These are phyloP conservation scores for Coemansia sp. DNA, from an alignment of 192 early-diverging fungal genomes.

Conservation along the genomic window DNA sequence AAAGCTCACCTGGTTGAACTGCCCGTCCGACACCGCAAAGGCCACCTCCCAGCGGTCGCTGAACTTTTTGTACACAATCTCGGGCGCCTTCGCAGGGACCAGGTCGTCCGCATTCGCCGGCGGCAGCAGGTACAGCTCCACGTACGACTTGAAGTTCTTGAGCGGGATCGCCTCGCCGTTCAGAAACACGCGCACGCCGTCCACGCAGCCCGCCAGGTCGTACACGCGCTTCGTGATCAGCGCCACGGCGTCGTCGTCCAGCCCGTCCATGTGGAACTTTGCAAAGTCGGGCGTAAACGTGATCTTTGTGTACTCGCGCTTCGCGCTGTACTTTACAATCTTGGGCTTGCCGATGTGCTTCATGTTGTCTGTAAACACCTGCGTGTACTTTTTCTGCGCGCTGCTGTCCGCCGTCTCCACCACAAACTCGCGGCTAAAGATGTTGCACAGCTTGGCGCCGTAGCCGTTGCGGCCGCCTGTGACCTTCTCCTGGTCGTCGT, in stretches of 20 bases:
- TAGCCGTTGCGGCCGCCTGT: constrained; percentile 96
- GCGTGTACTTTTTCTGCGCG: constrained; percentile 72
- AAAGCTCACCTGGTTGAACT: constrained; percentile 95
- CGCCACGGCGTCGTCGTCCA: constrained; percentile 85
- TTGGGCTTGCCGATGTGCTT: constrained; percentile 67
- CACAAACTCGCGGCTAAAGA: constrained; percentile 91
- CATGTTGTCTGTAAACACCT: constrained; percentile 93
- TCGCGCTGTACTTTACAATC: constrained; percentile 63
- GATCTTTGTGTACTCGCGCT: constrained; percentile 86
- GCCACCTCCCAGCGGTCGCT: constrained; percentile 92
- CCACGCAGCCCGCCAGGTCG: constrained; percentile 86
- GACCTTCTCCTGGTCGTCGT: constrained; percentile 92
- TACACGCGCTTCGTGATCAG: constrained; percentile 90
- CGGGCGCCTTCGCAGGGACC: constrained; percentile 23
- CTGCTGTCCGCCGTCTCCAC: constrained; percentile 86
- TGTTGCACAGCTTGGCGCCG: constrained; percentile 94
- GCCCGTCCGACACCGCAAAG: constrained; percentile 89
- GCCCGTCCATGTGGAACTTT: constrained; percentile 83
- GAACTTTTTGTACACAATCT: constrained; percentile 71
- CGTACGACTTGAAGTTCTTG: constrained; percentile 89
- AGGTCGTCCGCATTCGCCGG: constrained; percentile 22
- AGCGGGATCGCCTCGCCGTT: constrained; percentile 82
- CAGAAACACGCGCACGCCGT: constrained; percentile 81
- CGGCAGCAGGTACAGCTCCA: constrained; percentile 69
- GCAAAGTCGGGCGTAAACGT: constrained; percentile 92